Conservation (phyloP, 2,329 filamentous ascomycete species). For the Cadophora malorum region DNA sequence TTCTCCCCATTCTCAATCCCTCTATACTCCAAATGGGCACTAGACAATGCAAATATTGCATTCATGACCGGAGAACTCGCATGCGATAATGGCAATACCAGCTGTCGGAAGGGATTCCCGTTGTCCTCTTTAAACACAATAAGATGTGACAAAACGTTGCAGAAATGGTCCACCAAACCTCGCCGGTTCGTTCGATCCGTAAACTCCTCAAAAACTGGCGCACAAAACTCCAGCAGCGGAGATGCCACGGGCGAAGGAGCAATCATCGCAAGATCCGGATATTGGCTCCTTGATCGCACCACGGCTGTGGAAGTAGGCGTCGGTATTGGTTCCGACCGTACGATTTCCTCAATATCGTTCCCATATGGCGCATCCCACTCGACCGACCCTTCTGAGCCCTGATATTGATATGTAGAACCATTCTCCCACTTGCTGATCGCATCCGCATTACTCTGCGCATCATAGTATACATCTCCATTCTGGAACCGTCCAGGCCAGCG, state of each 20-base stretch:
- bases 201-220: constrained; percentile 63
- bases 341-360: constrained; percentile 40
- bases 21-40: constrained; percentile 79
- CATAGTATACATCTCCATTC: constrained; percentile 28
- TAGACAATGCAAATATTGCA: constrained; percentile 82
- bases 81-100: constrained; percentile 65
- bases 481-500: constrained; percentile 38
- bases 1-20: constrained; percentile 59
- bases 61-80: constrained; percentile 71
- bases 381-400: constrained; percentile 32
- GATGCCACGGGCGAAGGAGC: constrained; percentile 40
- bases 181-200: constrained; percentile 60
- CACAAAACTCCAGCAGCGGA: constrained; percentile 55
- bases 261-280: constrained; percentile 45
- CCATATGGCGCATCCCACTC: constrained; percentile 36
- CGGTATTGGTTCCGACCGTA: constrained; percentile 28
- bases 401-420: constrained; percentile 34
- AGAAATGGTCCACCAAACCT: constrained; percentile 66
- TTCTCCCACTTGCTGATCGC: constrained; percentile 36
- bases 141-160: constrained; percentile 68
- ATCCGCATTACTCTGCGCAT: constrained; percentile 22
- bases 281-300: constrained; percentile 39
- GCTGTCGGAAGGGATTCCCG: constrained; percentile 67
- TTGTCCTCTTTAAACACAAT: constrained; percentile 69
- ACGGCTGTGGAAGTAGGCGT: constrained; percentile 26